These are phyloP conservation scores for Phyllostachys edulis DNA, from an alignment of 176 grass and related monocot genomes.

Conservation along the genomic window DNA sequence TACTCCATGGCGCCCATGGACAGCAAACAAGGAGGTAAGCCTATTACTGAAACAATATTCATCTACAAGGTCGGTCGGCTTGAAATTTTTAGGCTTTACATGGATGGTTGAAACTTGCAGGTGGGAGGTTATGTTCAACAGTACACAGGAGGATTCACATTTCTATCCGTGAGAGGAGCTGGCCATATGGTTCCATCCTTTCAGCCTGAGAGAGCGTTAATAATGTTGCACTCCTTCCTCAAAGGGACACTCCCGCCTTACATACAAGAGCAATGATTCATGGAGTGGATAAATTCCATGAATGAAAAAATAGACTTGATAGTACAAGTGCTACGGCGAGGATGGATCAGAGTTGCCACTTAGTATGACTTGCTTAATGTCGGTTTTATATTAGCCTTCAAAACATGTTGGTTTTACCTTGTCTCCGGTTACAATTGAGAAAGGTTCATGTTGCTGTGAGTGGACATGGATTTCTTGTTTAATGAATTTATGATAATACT, in stretches of 20 bases:
- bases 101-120: neutral
- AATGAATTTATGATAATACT: neutral
- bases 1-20: slow-evolving; percentile 56
- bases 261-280: neutral
- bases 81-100: neutral
- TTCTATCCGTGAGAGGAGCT: slow-evolving; percentile 52
- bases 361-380: neutral
- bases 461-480: neutral
- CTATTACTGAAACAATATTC: neutral
- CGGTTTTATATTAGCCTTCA: neutral
- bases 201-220: slow-evolving; percentile 46
- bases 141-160: slow-evolving; percentile 40
- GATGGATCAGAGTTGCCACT: neutral
- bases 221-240: slow-evolving; percentile 40
- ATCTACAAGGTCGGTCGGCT: neutral
- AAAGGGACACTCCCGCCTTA: slow-evolving; percentile 41
- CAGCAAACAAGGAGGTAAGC: slow-evolving; percentile 35
- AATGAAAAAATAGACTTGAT: neutral
- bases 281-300: neutral
- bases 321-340: neutral
- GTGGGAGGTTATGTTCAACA: slow-evolving; percentile 49
- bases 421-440: neutral
- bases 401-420: neutral
- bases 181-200: slow-evolving; percentile 52
- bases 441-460: neutral